A percentile compares a stretch with the other conserved stretches of the same genome.
phyloP scores from a whole-genome alignment of 129 eudicot species.

The Logfia minima region DNA sequence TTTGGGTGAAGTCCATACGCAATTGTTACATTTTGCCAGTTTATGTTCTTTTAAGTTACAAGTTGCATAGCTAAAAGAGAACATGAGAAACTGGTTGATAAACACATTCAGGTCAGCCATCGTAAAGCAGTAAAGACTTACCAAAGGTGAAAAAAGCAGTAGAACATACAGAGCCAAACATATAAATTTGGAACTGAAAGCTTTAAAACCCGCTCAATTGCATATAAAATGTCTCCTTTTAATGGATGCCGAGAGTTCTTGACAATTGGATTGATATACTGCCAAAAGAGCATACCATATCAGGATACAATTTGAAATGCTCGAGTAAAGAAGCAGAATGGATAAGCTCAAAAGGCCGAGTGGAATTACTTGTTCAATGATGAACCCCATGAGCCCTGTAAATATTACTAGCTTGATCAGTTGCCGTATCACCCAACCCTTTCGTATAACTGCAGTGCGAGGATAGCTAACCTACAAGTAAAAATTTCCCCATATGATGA shows the following conservation, averaged over 20 bases:
- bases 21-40: neutral
- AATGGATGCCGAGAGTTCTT: slow-evolving; percentile 90
- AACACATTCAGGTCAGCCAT: neutral
- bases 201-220: slow-evolving; percentile 93
- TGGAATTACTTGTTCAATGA: slow-evolving; percentile 72
- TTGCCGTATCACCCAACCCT: slow-evolving; percentile 92
- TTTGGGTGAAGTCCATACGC: too few relatives aligned
- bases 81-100: neutral
- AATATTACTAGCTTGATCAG: slow-evolving; percentile 84
- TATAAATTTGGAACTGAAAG: slow-evolving; percentile 95
- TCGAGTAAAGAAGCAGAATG: neutral
- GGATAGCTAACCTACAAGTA: slow-evolving; percentile 85
- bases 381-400: slow-evolving; percentile 95
- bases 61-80: neutral
- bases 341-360: neutral
- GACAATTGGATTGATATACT: slow-evolving; percentile 96
- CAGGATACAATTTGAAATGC: neutral
- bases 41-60: neutral
- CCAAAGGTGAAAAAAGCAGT: slow-evolving; percentile 95
- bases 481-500: slow-evolving; percentile 23
- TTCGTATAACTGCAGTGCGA: slow-evolving; percentile 67
- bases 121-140: slow-evolving; percentile 33
- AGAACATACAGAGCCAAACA: slow-evolving; percentile 97
- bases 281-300: slow-evolving; percentile 26
- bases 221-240: slow-evolving; percentile 83